Evolutionary conservation across 352 stramenopile species (phyloP).

Genomic region (Globisporangium takayamanum): DNA sequence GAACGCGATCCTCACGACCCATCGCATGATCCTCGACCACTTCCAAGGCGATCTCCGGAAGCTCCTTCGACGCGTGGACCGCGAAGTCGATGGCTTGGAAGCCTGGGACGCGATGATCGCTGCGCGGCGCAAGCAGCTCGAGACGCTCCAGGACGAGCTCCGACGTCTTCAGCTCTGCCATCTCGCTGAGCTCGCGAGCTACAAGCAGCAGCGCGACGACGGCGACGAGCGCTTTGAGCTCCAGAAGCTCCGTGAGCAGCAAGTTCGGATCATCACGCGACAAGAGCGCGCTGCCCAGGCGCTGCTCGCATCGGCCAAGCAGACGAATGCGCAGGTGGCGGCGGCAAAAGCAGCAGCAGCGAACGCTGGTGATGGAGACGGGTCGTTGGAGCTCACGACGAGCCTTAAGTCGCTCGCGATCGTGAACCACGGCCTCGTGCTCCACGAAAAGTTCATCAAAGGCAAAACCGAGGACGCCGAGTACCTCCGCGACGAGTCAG

Average conservation of each 20-base stretch:
- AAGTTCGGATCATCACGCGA: slow-evolving; percentile 39
- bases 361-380: slow-evolving; percentile 1
- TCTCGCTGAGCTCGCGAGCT: slow-evolving; percentile 49
- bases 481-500: slow-evolving; percentile 41
- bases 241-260: slow-evolving; percentile 45
- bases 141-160: slow-evolving; percentile 53
- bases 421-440: slow-evolving; percentile 58
- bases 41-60: slow-evolving; percentile 58
- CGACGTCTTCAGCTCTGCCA: slow-evolving; percentile 48
- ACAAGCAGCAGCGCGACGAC: slow-evolving; percentile 52
- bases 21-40: slow-evolving; percentile 36
- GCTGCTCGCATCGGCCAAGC: slow-evolving; percentile 27
- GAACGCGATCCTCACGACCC: slow-evolving; percentile 31
- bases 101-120: slow-evolving; percentile 66
- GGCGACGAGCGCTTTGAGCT: slow-evolving; percentile 62
- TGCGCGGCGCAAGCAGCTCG: slow-evolving; percentile 48
- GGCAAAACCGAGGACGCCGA: slow-evolving; percentile 54
- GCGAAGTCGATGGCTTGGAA: slow-evolving; percentile 50
- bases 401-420: slow-evolving; percentile 50
- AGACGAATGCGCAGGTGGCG: slow-evolving; percentile 24
- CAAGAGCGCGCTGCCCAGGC: slow-evolving; percentile 36
- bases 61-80: slow-evolving; percentile 40
- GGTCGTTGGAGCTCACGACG: slow-evolving; percentile 34
- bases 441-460: slow-evolving; percentile 64
- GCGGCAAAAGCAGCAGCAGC: slow-evolving; percentile 9